Percentiles rank a stretch among this genome's conserved stretches.
Evolutionary conservation across 495 filamentous ascomycete species (phyloP).

Genomic region (Barbatosphaeria neglecta): DNA sequence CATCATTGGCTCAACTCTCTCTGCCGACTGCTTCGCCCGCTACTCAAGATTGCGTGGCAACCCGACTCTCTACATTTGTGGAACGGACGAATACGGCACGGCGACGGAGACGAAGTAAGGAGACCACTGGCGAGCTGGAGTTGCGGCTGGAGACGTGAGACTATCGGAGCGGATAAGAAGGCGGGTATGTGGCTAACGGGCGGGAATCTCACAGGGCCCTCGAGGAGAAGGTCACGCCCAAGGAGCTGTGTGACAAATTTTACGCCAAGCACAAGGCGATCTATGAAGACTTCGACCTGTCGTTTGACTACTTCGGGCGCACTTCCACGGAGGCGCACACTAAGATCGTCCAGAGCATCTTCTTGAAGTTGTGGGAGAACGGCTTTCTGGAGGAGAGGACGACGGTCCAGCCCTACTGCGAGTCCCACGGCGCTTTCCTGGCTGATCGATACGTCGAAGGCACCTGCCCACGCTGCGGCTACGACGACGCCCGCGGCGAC

Average conservation of each 20-base stretch:
- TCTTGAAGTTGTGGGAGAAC: constrained; percentile 61
- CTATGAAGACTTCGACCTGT: constrained; percentile 74
- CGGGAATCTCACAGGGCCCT: constrained; percentile 40
- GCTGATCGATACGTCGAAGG: constrained; percentile 93
- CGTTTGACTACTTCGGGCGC: constrained; percentile 74
- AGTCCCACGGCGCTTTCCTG: constrained; percentile 71
- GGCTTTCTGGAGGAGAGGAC: constrained; percentile 74
- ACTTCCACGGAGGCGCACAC: constrained; percentile 76
- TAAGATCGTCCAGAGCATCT: constrained; percentile 75
- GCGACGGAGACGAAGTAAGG: constrained; percentile 51
- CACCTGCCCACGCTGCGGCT: constrained; percentile 68
- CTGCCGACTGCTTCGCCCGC: constrained; percentile 42
- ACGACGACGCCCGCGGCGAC: constrained; percentile 65
- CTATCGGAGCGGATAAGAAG: no score
- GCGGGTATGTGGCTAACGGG: constrained; percentile 42
- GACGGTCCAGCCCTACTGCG: constrained; percentile 72
- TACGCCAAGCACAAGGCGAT: constrained; percentile 71
- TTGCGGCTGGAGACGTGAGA: constrained; percentile 42
- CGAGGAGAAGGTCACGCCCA: constrained; percentile 46
- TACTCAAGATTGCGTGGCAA: constrained; percentile 59
- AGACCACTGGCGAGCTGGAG: neutral
- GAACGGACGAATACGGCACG: constrained; percentile 71
- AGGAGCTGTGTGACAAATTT: constrained; percentile 76
- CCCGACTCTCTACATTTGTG: constrained; percentile 55
- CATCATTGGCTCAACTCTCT: constrained; percentile 51